phyloP scores from a whole-genome alignment of 495 filamentous ascomycete genomes.

The Aspergillus indologenus region DNA sequence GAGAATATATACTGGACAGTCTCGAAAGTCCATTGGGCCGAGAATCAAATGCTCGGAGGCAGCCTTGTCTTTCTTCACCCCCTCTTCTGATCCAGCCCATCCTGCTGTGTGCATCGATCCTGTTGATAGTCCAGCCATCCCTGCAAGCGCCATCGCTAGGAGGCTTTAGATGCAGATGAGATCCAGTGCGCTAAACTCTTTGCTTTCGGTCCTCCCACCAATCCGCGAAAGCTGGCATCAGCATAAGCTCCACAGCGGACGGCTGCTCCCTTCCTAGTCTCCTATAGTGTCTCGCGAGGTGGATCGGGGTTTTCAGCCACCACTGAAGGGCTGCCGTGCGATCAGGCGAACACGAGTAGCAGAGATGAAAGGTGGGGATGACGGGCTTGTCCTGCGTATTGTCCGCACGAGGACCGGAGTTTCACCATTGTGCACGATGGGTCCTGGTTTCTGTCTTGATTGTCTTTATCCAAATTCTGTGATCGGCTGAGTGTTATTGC shows the following conservation, averaged over 20 bases:
- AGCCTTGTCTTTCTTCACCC: neutral
- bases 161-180: neutral
- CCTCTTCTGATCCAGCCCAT: neutral
- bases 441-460: neutral
- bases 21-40: neutral
- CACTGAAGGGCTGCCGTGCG: neutral
- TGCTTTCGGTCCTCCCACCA: neutral
- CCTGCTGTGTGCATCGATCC: neutral
- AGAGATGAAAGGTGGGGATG: neutral
- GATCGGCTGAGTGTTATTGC: too few species aligned
- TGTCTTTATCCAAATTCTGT: too few species aligned
- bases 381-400: neutral
- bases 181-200: neutral
- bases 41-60: neutral
- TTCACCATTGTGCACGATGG: neutral
- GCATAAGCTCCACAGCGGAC: neutral
- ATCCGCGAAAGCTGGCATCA: neutral
- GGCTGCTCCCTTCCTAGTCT: neutral
- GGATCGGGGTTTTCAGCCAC: neutral
- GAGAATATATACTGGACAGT: too few species aligned
- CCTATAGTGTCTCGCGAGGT: neutral
- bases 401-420: neutral
- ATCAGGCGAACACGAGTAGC: neutral
- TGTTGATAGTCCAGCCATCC: neutral
- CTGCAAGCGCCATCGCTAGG: slow-evolving; percentile 1